phyloP scores from a whole-genome alignment of 2,329 filamentous ascomycete genomes.

The Metarhizium humberi region DNA sequence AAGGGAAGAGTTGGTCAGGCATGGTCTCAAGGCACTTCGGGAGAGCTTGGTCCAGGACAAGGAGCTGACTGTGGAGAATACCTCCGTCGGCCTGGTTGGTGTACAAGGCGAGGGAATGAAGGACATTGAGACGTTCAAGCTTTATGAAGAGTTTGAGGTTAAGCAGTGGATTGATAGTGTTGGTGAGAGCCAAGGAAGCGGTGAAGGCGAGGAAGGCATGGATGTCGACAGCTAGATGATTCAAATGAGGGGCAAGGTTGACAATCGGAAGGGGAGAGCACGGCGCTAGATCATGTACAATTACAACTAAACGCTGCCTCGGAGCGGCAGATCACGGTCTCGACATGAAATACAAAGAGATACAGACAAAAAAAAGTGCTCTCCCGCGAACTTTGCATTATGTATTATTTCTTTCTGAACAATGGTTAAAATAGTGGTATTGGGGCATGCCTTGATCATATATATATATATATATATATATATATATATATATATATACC shows the following conservation, averaged over 20 bases:
- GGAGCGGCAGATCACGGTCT: not conserved
- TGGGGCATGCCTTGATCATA: no score
- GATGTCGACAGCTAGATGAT: slow-evolving; percentile 25
- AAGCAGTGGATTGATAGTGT: slow-evolving; percentile 75
- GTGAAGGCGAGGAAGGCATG: slow-evolving; percentile 30
- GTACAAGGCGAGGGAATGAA: slow-evolving; percentile 39
- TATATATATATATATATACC: no score
- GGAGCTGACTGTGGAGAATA: slow-evolving; percentile 95
- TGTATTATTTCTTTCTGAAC: not conserved
- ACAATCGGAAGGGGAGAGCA: not conserved
- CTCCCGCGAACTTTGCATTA: not conserved
- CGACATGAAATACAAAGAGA: not conserved
- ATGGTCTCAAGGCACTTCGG: slow-evolving; percentile 85
- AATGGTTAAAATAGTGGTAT: not conserved
- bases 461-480: no score
- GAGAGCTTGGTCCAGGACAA: slow-evolving; percentile 95
- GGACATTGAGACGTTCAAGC: slow-evolving; percentile 70
- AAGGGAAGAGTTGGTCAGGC: slow-evolving; percentile 79
- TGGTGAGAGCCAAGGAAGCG: slow-evolving; percentile 39
- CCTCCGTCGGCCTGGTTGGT: slow-evolving; percentile 80
- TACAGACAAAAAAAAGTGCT: not conserved
- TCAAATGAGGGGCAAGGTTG: not conserved
- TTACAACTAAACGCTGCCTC: slow-evolving; percentile 16
- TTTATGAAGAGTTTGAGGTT: slow-evolving; percentile 84
- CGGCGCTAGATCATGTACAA: slow-evolving; percentile 26